Base-by-base conservation (phyloP, 441 rosid species). In the Gossypium schwendimanii region DNA sequence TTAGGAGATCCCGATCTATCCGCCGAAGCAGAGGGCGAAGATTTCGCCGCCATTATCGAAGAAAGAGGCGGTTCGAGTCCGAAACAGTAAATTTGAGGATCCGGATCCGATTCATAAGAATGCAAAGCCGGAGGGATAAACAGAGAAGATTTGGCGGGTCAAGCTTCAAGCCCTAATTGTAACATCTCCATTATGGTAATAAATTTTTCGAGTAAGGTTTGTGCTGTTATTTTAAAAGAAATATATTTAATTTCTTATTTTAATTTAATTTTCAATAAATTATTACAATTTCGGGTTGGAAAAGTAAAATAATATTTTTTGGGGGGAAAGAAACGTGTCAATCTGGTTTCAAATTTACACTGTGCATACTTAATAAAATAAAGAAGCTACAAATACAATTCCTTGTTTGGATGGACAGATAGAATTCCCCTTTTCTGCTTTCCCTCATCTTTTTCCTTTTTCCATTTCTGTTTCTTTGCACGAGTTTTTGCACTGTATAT, bases 111-210 rank as follows among this genome's bases (percentile, higher is more conserved):
- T 70, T 79, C 90, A 83, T 78, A 78, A 81, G 78, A 63, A 54
- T 21, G 12, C 55, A 80, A 84, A 79, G 89, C 85, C 53, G 84
- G 55, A 31, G 71, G 70, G 69, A 70, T 18, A 54, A 72, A 71
- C 3, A 20, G 52, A 52, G 50, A 45, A 54, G 80, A 80, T 79
- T 82, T 85, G 93, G 89, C 92, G 89, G 89, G 92, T 76, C 83
- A 76, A 83, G 82, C 81, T 71, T 79, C 84, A 80, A 90, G 85
- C 97, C 97, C 95, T 89, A 89, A 84, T 63, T 59, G 66, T 64
- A 50, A 55, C 52, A 78, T 26, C 31, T 49, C 61, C 6, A 31
- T 31, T 31, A 1, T 31, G 36, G 36, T 5, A 4, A 31, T 31
- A 31, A 31, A 31, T 31, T 31, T 31, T 31, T 31, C 36, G 36